Evolutionary conservation across 129 eudicot genomes (phyloP).

Genomic region (Tanacetum coccineum): DNA sequence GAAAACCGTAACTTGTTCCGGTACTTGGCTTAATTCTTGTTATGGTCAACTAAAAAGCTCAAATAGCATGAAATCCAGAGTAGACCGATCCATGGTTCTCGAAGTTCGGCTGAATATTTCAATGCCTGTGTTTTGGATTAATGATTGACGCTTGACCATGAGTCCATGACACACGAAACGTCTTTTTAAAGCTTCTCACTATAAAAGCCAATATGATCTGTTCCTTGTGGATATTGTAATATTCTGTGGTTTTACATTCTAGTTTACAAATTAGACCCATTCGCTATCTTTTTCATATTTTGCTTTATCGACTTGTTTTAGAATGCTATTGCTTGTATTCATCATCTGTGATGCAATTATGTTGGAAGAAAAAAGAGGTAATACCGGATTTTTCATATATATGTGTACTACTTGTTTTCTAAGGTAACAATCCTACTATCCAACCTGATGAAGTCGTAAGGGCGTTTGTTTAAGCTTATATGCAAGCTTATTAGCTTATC

Average conservation of each 20-base stretch:
- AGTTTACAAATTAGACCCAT: conserved; percentile 21
- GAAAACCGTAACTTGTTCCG: conserved; percentile 83
- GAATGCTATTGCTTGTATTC: neutral
- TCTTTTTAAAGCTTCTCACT: neutral
- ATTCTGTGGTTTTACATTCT: conserved; percentile 24
- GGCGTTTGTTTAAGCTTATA: too few species aligned
- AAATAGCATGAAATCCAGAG: conserved; percentile 25
- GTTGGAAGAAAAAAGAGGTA: neutral
- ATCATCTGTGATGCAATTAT: neutral
- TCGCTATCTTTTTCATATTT: conserved; percentile 5
- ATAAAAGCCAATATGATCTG: conserved; percentile 23
- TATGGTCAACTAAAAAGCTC: conserved; percentile 6
- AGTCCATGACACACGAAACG: neutral
- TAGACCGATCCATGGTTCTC: conserved; percentile 16
- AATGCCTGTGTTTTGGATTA: conserved; percentile 28
- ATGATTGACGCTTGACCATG: conserved; percentile 24
- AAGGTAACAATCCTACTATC: too few species aligned
- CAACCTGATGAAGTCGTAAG: too few species aligned
- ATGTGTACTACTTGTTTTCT: too few species aligned
- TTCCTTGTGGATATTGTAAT: conserved; percentile 25
- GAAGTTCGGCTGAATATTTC: conserved; percentile 24
- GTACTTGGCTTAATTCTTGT: conserved; percentile 66
- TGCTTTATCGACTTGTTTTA: conserved; percentile 14
- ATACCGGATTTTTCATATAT: too few species aligned
- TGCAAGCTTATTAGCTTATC: too few species aligned